Conservation (phyloP, 208 protist species). For the Leptomonas pyrrhocoris region DNA sequence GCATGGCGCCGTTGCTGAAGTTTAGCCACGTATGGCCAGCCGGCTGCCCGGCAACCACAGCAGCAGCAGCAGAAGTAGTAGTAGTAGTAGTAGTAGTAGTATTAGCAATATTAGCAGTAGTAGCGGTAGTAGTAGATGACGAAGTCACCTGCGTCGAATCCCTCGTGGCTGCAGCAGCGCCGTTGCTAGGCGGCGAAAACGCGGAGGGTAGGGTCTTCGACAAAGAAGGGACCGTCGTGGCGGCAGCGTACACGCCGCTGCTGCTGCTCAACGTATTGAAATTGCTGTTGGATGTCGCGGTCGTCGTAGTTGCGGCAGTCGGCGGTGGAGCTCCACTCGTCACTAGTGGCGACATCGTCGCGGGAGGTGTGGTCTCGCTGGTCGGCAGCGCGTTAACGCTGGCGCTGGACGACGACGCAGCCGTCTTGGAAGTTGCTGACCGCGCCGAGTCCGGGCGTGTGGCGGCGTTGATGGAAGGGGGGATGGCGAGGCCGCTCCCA, state of each 20-base stretch:
- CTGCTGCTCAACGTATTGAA: too few relatives aligned
- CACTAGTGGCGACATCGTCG: neutral
- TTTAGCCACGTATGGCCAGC: neutral
- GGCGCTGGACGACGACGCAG: neutral
- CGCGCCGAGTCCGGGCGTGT: neutral
- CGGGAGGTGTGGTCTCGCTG: neutral
- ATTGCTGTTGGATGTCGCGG: neutral
- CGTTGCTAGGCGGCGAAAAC: neutral
- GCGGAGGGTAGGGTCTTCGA: too few relatives aligned
- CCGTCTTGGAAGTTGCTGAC: neutral
- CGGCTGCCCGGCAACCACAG: neutral
- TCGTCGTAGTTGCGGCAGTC: neutral
- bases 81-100: neutral
- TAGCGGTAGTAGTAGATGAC: neutral
- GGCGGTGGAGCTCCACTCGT: neutral
- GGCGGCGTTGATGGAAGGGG: neutral
- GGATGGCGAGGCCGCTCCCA: neutral
- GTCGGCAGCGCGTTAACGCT: neutral
- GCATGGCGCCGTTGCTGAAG: constrained; percentile 7
- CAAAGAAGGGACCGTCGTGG: neutral
- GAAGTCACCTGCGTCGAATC: neutral
- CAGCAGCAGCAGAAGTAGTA: neutral
- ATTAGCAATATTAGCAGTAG: too few relatives aligned
- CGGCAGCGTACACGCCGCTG: neutral
- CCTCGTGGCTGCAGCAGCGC: constrained; percentile 10